Evolutionary conservation across 2,329 filamentous ascomycete genomes (phyloP).

Genomic region (Graphilbum fragrans): DNA sequence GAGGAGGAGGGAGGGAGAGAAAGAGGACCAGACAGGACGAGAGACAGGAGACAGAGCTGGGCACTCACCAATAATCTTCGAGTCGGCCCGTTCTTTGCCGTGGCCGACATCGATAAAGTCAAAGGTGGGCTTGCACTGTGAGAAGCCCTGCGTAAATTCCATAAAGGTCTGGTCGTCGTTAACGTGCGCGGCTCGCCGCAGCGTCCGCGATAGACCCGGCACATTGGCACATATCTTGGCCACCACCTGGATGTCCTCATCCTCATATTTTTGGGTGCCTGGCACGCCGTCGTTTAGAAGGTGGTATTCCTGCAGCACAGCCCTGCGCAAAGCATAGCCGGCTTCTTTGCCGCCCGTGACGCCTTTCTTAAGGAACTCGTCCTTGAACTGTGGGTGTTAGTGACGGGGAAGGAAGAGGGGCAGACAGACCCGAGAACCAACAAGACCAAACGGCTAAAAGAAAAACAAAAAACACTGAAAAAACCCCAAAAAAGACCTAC

Average conservation of each 20-base stretch:
- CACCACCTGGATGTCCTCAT: constrained; percentile 43
- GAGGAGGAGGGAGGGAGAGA: background rate
- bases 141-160: constrained; percentile 49
- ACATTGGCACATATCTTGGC: constrained; percentile 46
- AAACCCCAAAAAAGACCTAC: constrained; percentile 20
- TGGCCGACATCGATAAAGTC: constrained; percentile 53
- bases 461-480: background rate
- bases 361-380: constrained; percentile 40
- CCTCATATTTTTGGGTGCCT: constrained; percentile 26
- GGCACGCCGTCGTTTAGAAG: background rate
- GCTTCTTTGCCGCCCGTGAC: constrained; percentile 41
- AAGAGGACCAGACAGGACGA: background rate
- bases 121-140: constrained; percentile 44
- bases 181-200: constrained; percentile 35
- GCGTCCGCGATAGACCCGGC: constrained; percentile 32
- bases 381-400: constrained; percentile 37
- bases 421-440: background rate
- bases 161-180: constrained; percentile 31
- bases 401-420: constrained; percentile 7
- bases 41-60: background rate
- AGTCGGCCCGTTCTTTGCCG: constrained; percentile 45
- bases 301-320: constrained; percentile 18
- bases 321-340: constrained; percentile 33
- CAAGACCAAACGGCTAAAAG: background rate
- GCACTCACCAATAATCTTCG: constrained; percentile 45